Conservation (phyloP, 1,284 basidiomycete species). For the Bjerkandera adusta region DNA sequence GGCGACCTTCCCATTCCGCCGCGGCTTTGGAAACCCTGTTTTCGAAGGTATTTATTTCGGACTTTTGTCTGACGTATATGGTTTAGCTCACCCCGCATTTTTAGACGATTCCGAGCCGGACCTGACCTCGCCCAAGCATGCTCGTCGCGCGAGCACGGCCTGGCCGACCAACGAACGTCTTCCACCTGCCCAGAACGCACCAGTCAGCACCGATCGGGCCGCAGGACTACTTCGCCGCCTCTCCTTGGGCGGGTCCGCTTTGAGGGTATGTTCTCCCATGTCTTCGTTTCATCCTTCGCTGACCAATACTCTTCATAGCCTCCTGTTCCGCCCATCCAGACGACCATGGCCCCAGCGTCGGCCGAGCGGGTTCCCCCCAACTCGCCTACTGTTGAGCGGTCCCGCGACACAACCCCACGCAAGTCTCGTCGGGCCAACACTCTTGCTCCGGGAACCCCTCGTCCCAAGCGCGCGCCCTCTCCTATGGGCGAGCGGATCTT, state of each 20-base stretch:
- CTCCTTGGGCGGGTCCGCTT: slow-evolving; percentile 59
- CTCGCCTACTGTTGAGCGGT: slow-evolving; percentile 14
- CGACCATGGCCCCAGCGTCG: slow-evolving; percentile 8
- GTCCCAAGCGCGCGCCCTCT: slow-evolving; percentile 67
- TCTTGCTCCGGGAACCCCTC: slow-evolving; percentile 38
- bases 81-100: slow-evolving; percentile 4
- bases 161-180: slow-evolving; percentile 40
- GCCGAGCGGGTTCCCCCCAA: slow-evolving; percentile 19
- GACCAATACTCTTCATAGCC: slow-evolving; percentile 17
- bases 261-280: no score
- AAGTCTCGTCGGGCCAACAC: slow-evolving; percentile 62
- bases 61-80: no score
- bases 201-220: slow-evolving; percentile 55
- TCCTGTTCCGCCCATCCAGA: slow-evolving; percentile 19
- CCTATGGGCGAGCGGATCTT: slow-evolving; percentile 84
- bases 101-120: slow-evolving; percentile 14
- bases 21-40: slow-evolving; percentile 43
- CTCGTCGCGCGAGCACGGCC: slow-evolving; percentile 45
- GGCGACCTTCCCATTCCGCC: slow-evolving; percentile 58
- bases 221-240: slow-evolving; percentile 67
- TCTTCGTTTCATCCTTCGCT: slow-evolving; percentile 4
- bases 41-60: slow-evolving; percentile 51
- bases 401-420: slow-evolving; percentile 25
- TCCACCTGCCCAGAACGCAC: slow-evolving; percentile 33
- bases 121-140: slow-evolving; percentile 30